Percentiles rank a stretch among this genome's conserved stretches.
phyloP scores from a whole-genome alignment of 2,329 filamentous ascomycete species.

The Leptographium lundbergii region DNA sequence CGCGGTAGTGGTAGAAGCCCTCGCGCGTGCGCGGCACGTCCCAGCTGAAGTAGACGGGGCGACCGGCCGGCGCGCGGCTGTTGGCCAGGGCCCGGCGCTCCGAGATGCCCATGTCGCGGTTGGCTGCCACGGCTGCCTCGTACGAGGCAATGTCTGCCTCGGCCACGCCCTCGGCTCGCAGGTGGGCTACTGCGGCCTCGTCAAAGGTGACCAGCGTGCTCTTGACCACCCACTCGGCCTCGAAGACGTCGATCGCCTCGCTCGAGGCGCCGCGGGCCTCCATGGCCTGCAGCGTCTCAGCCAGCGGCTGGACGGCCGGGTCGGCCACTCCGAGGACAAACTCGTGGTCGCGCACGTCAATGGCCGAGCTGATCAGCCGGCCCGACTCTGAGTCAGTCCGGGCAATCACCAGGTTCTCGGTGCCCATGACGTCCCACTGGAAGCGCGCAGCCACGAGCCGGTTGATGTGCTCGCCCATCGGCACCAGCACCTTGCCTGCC shows the following conservation, averaged over 20 bases:
- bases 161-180: conserved; percentile 51
- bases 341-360: conserved; percentile 92
- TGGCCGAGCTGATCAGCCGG: conserved; percentile 75
- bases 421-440: conserved; percentile 97
- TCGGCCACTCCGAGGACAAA: conserved; percentile 55
- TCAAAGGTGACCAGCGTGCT: conserved; percentile 84
- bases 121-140: conserved; percentile 43
- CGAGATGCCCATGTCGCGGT: conserved; percentile 66
- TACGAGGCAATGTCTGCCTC: conserved; percentile 57
- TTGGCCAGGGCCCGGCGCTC: conserved; percentile 62
- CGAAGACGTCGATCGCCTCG: conserved; percentile 71
- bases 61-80: conserved; percentile 48
- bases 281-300: conserved; percentile 84
- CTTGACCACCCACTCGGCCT: conserved; percentile 77
- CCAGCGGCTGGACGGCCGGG: conserved; percentile 23
- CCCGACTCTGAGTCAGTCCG: conserved; percentile 93
- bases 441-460: conserved; percentile 82
- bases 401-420: conserved; percentile 87
- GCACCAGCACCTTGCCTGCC: conserved; percentile 90
- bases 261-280: conserved; percentile 67
- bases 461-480: conserved; percentile 92
- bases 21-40: conserved; percentile 88
- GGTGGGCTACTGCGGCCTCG: conserved; percentile 70
- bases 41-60: conserved; percentile 65
- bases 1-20: conserved; percentile 83